Evolutionary conservation across 495 filamentous ascomycete genomes (phyloP), one percentile per base, ranked within the genome.

Genomic region (Pseudoneurospora amorphoporcata): DNA sequence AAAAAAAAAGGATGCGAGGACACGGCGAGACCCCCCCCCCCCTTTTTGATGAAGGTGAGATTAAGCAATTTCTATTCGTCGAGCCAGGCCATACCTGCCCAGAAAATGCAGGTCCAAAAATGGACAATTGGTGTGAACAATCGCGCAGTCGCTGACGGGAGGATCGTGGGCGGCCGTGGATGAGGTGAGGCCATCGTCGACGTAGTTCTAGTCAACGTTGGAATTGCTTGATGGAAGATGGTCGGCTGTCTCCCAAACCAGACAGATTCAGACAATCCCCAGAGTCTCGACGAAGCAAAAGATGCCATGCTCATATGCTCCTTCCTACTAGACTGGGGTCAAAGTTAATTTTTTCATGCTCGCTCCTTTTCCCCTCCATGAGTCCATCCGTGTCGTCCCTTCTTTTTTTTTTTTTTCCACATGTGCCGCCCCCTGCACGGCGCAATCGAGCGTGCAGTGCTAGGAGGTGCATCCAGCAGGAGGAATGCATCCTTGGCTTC

Each of bases 31-130:
- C 39, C 69, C 43, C 17, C 75, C 76, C 77, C 73, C 74, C 78
- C 23, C 23, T 23, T 23, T 76, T 79, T 80, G 74, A 77, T 78
- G 71, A 76, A 71, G 75, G 72, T 75, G 74, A 79, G 76, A 81
- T 81, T 76, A 79, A 79, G 78, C 78, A 77, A 77, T 77, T 79
- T 76, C 74, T 73, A 81, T 79, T 79, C 77, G 78, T 75, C 77
- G 73, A 75, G 43, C 75, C 47, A 71, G 72, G 45, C 29, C 38
- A 39, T 71, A 70, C 69, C 23, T n/a, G 70, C 19, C 47, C 29
- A 65, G 39, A 39, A 61, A 71, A 38, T 71, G 14, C 35, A 72
- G 69, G 68, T 19, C 23, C 68, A 23, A 58, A 29, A 68, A 73
- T 70, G 45, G 71, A 38, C 65, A 65, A 61, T 61, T 35, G 53